Percentiles rank a stretch among this genome's conserved stretches.
Evolutionary conservation across 2,329 filamentous ascomycete species (phyloP).

Genomic region (Aciculosporium take): DNA sequence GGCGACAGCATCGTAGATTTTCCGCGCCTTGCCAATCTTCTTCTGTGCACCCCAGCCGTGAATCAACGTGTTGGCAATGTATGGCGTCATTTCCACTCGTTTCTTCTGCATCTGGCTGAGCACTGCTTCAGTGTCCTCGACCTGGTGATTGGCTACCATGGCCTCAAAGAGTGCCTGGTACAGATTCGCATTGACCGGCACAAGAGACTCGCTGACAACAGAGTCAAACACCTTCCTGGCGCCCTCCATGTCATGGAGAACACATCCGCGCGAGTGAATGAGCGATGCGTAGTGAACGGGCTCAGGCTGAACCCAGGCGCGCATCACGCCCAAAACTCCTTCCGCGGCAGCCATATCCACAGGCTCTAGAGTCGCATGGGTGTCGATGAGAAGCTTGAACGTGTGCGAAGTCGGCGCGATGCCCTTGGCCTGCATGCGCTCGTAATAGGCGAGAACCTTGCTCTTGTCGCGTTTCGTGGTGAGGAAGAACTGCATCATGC

Average conservation of each 20-base stretch:
- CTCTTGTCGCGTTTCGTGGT: conserved; percentile 90
- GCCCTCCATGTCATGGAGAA: conserved; percentile 77
- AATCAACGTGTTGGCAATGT: conserved; percentile 96
- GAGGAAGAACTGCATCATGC: conserved; percentile 98
- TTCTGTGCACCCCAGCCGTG: conserved; percentile 86
- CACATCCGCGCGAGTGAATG: conserved; percentile 91
- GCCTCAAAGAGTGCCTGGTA: conserved; percentile 96
- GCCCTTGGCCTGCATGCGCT: conserved; percentile 76
- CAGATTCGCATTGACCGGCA: conserved; percentile 67
- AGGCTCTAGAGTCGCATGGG: conserved; percentile 85
- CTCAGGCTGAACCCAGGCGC: conserved; percentile 63
- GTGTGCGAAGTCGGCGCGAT: conserved; percentile 92
- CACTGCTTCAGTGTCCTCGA: conserved; percentile 59
- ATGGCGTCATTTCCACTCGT: conserved; percentile 76
- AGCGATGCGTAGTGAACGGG: conserved; percentile 91
- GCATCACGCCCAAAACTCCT: conserved; percentile 65
- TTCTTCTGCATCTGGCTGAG: conserved; percentile 61
- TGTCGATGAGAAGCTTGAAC: conserved; percentile 93
- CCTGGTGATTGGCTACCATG: conserved; percentile 87
- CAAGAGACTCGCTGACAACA: conserved; percentile 52
- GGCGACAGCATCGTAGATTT: conserved; percentile 67
- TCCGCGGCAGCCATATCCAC: conserved; percentile 80
- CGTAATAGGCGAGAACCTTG: conserved; percentile 90
- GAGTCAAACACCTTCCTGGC: conserved; percentile 71
- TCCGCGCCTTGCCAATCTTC: conserved; percentile 63